phyloP scores from a whole-genome alignment of 371 early-diverging fungal genomes.

The Mucor mucedo region DNA sequence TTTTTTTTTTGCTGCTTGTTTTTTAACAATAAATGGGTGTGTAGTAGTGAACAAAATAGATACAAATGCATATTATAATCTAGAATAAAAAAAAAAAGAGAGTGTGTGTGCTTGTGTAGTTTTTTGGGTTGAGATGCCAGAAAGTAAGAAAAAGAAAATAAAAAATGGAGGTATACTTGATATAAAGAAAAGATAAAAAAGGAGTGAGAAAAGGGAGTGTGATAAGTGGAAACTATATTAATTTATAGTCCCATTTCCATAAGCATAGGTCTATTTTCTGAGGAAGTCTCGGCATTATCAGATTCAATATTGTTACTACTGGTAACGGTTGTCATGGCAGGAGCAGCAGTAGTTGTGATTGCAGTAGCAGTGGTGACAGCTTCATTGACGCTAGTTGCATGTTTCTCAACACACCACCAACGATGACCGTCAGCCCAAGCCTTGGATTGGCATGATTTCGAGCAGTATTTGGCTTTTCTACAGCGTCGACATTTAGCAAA shows the following conservation, averaged over 20 bases:
- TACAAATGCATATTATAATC: neutral
- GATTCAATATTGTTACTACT: conserved; percentile 5
- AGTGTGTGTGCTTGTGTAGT: too few relatives aligned
- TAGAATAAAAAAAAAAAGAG: too few relatives aligned
- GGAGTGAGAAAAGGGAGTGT: neutral
- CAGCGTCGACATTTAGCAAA: conserved; percentile 84
- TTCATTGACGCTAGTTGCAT: conserved; percentile 15
- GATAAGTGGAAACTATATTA: neutral
- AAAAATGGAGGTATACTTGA: conserved; percentile 4
- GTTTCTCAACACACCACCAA: conserved; percentile 79
- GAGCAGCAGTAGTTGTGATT: neutral
- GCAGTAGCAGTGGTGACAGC: neutral
- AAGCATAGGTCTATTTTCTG: conserved; percentile 19
- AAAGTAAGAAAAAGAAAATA: neutral
- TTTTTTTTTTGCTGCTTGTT: too few relatives aligned
- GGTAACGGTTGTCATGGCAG: conserved; percentile 2
- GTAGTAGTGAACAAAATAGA: neutral
- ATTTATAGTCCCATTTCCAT: conserved; percentile 32
- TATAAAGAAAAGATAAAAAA: conserved; percentile 5
- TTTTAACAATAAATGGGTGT: too few relatives aligned
- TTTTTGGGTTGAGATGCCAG: neutral
- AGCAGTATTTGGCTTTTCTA: conserved; percentile 82
- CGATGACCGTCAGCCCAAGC: conserved; percentile 83
- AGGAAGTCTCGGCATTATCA: conserved; percentile 3
- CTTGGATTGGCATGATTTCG: conserved; percentile 73